Conservation (phyloP, 768 basidiomycete species). For the Boletus vinaceobasis region DNA sequence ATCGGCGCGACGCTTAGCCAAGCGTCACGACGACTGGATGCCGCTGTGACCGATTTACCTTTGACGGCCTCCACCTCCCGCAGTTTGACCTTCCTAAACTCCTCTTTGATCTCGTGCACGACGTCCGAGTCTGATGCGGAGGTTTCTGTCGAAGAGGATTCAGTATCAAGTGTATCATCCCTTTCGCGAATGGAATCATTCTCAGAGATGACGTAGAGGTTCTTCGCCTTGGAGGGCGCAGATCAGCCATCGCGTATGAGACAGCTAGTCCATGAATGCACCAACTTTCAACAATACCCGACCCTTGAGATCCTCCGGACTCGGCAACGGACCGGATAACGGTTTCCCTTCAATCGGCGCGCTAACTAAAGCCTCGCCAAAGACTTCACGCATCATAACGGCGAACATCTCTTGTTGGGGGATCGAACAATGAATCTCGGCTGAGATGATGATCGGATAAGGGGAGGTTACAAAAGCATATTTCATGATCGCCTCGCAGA, state of each 20-base stretch:
- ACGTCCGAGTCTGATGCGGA: slow-evolving; percentile 34
- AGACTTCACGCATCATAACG: slow-evolving; percentile 63
- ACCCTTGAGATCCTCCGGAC: slow-evolving; percentile 77
- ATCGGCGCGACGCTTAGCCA: slow-evolving; percentile 13
- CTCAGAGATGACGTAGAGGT: slow-evolving; percentile 51
- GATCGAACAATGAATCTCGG: slow-evolving; percentile 83
- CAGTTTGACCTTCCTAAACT: slow-evolving; percentile 22
- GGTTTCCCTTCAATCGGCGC: slow-evolving; percentile 46
- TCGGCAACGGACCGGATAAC: slow-evolving; percentile 61
- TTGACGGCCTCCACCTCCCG: slow-evolving; percentile 36
- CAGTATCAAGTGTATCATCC: slow-evolving; percentile 34
- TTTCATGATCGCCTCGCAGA: slow-evolving; percentile 78
- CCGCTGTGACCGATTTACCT: slow-evolving; percentile 20
- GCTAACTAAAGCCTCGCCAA: slow-evolving; percentile 52
- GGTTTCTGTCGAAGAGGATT: slow-evolving; percentile 42
- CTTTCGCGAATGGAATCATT: slow-evolving; percentile 33
- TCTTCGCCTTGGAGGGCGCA: slow-evolving; percentile 58
- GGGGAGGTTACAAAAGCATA: slow-evolving; percentile 91
- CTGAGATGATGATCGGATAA: slow-evolving; percentile 90
- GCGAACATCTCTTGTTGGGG: slow-evolving; percentile 79
- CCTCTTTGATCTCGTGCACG: slow-evolving; percentile 25
- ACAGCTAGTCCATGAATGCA: background rate
- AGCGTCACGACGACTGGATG: slow-evolving; percentile 2
- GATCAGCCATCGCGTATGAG: background rate
- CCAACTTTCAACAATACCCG: slow-evolving; percentile 81